Evolutionary conservation across 2,329 filamentous ascomycete genomes (phyloP).

Genomic region (Colletotrichum spaethianum): DNA sequence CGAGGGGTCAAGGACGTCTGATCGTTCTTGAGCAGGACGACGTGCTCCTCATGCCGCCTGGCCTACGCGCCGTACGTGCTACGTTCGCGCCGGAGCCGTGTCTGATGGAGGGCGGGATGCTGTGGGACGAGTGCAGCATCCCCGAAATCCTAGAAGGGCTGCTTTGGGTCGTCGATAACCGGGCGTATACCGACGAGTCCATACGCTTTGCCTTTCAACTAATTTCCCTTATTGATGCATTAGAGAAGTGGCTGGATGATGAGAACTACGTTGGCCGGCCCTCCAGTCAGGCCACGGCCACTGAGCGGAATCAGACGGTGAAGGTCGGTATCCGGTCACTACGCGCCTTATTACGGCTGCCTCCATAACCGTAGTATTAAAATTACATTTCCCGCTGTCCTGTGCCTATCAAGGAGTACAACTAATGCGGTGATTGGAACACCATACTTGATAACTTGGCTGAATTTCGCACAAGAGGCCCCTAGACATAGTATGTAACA

Average conservation of each 20-base stretch:
- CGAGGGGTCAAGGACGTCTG: not conserved
- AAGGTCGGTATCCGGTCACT: not conserved
- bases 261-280: not conserved
- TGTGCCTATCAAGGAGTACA: not conserved
- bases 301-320: not conserved
- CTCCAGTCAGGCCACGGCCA: not conserved
- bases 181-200: not conserved
- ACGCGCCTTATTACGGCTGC: not conserved
- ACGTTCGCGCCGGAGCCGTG: constrained; percentile 4
- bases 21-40: constrained; percentile 8
- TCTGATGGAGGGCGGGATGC: constrained; percentile 11
- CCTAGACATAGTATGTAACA: not conserved
- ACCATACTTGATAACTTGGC: not conserved
- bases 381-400: not conserved
- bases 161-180: not conserved
- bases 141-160: constrained; percentile 1
- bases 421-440: not conserved
- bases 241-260: constrained; percentile 8
- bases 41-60: constrained; percentile 8
- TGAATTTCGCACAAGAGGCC: not conserved
- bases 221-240: not conserved
- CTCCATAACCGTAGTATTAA: not conserved
- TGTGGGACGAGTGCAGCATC: constrained; percentile 14
- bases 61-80: not conserved
- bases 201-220: not conserved